These are phyloP conservation scores for Aspergillus tamarii DNA, from an alignment of 2,329 filamentous ascomycete genomes.

Conservation along the genomic window DNA sequence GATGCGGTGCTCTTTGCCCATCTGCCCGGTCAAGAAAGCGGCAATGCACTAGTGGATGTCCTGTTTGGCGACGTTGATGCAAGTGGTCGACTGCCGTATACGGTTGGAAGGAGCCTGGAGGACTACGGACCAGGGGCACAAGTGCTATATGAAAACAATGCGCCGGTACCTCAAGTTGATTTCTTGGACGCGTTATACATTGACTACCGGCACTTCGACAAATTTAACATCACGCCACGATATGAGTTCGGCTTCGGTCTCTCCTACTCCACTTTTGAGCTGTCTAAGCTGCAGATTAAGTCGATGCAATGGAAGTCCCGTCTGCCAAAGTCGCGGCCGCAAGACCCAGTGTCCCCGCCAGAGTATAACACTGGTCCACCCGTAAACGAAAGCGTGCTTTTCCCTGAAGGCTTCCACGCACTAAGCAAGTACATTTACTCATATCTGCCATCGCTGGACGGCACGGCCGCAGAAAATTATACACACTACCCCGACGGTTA, in stretches of 20 bases:
- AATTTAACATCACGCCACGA: slow-evolving; percentile 70
- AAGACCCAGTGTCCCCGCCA: slow-evolving; percentile 52
- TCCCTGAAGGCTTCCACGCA: slow-evolving; percentile 62
- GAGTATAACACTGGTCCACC: slow-evolving; percentile 60
- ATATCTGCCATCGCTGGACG: slow-evolving; percentile 60
- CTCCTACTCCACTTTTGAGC: slow-evolving; percentile 74
- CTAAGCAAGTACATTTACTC: slow-evolving; percentile 75
- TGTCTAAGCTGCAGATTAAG: slow-evolving; percentile 58
- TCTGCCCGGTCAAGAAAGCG: slow-evolving; percentile 83
- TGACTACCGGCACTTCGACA: slow-evolving; percentile 90
- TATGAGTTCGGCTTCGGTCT: slow-evolving; percentile 88
- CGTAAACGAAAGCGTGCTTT: slow-evolving; percentile 59
- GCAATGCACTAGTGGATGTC: slow-evolving; percentile 77
- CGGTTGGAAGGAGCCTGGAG: slow-evolving; percentile 71
- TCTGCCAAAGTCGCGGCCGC: slow-evolving; percentile 48
- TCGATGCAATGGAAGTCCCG: slow-evolving; percentile 53
- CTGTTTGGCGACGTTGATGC: slow-evolving; percentile 78
- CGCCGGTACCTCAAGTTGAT: slow-evolving; percentile 75
- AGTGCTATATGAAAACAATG: slow-evolving; percentile 71
- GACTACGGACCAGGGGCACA: slow-evolving; percentile 77
- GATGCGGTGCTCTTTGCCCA: slow-evolving; percentile 83
- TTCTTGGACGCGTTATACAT: slow-evolving; percentile 83
- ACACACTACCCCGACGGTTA: slow-evolving; percentile 60
- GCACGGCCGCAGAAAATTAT: slow-evolving; percentile 49
- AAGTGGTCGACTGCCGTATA: slow-evolving; percentile 85